Base-by-base conservation (phyloP, 495 filamentous ascomycete species). In the Penicillium chermesinum region DNA sequence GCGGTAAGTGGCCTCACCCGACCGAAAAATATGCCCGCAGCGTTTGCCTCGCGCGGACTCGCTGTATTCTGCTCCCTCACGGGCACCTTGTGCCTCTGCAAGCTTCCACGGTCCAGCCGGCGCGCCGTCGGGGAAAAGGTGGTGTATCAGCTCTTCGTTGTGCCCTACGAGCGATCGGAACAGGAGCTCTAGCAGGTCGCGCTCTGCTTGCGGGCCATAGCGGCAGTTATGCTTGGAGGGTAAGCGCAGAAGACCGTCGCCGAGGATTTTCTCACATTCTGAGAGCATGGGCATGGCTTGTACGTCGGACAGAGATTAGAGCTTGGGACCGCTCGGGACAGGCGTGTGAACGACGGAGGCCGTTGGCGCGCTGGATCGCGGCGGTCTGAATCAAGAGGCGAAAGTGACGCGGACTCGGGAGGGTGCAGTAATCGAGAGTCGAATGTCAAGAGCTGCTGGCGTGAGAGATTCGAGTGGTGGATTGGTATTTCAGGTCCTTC, bases 1-100 rank as follows among this genome's bases (percentile, higher is more conserved):
- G 41, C 85, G 80, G 58, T 96, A 98, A 32, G 89, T 89, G 34
- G 90, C 88, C 70, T 98, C 93, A 2, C 91, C 93, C 20, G 75
- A 75, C 64, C 88, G 86, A 75, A 97, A 94, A 51, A 98, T 97
- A 72, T 98, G 93, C 7, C 93, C 93, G 62, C 93, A 98, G n/a
- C 88, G 82, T 64, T 91, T 95, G 41, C 93, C 93, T 55, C 91
- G 80, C 37, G 94, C 93, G 22, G 85, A 86, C 52, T 88, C 87
- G 41, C 87, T 94, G 65, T 97, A 98, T 63, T 98, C 93, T 3
- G 91, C 88, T 9, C 93, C 93, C 54, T 95, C 91, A 38, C 86
- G 75, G 7, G 89, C 86, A n/a, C 91, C 93, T 60, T 96, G 94
- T 16, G 89, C 90, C 45, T 85, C 80, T 32, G 84, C 76, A 21